Evolutionary conservation across 495 filamentous ascomycete genomes (phyloP).

Genomic region (Platismatia glauca): DNA sequence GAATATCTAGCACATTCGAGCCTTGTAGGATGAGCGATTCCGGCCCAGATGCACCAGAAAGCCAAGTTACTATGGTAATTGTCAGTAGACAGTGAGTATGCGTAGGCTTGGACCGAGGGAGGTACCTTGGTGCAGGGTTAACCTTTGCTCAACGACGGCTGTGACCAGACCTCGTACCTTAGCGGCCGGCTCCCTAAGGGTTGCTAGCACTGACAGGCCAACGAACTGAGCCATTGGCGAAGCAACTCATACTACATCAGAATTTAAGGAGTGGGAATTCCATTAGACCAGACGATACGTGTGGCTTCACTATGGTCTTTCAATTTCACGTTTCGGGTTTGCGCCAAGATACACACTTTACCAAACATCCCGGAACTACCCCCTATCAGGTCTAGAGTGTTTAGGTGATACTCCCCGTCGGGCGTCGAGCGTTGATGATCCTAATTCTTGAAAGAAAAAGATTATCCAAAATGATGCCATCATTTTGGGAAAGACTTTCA

Average conservation of each 20-base stretch:
- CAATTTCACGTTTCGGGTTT: not conserved
- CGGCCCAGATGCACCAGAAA: constrained; percentile 2
- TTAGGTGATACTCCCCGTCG: no score
- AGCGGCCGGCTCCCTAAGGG: constrained; percentile 55
- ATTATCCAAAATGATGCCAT: no score
- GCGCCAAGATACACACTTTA: no score
- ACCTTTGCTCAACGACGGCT: constrained; percentile 59
- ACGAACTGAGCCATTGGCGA: constrained; percentile 42
- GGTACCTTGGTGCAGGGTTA: constrained; percentile 74
- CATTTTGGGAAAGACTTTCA: no score
- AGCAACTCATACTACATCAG: not conserved
- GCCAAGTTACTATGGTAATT: constrained; percentile 15
- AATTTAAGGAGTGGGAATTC: no score
- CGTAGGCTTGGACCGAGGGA: constrained; percentile 1
- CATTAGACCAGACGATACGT: not conserved
- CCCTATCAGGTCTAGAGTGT: no score
- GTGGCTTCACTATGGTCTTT: not conserved
- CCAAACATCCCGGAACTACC: no score
- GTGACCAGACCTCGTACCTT: constrained; percentile 65
- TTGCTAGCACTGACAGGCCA: constrained; percentile 70
- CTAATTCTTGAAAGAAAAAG: no score
- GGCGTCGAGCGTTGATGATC: no score
- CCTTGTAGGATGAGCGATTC: constrained; percentile 39
- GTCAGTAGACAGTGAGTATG: constrained; percentile 18
- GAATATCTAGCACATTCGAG: constrained; percentile 48